Conservation (phyloP, 2,329 filamentous ascomycete species). For the Aureobasidium lini region DNA sequence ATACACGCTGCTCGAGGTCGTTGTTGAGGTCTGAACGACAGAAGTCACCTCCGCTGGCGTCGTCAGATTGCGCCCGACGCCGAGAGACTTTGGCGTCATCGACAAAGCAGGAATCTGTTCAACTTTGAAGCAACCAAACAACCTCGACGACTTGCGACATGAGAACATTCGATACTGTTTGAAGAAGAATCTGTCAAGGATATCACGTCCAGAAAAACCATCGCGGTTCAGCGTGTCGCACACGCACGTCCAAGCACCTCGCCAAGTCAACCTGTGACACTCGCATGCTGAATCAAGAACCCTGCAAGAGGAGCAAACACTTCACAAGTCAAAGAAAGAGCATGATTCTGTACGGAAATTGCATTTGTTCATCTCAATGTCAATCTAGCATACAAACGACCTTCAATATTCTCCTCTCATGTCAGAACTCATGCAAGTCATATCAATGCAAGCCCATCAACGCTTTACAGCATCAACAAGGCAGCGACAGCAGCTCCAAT, state of each 20-base stretch:
- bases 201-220: no score
- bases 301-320: not conserved
- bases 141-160: not conserved
- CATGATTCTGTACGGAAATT: not conserved
- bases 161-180: not conserved
- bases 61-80: not conserved
- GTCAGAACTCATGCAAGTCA: conserved; percentile 3
- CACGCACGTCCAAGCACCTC: no score
- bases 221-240: no score
- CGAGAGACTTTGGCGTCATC: not conserved
- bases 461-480: conserved; percentile 23
- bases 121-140: not conserved
- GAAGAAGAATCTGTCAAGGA: no score
- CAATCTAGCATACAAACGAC: not conserved
- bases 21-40: not conserved
- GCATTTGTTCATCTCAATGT: not conserved
- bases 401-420: not conserved
- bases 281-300: not conserved
- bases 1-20: no score
- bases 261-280: not conserved
- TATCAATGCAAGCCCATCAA: not conserved
- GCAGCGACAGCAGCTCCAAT: conserved; percentile 25
- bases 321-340: not conserved
- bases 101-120: not conserved
- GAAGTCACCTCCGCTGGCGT: not conserved